Percentiles rank a stretch among this genome's conserved stretches.
These are phyloP conservation scores for Taphrina communis DNA, from an alignment of 1,139 yeast genomes.

Conservation along the genomic window DNA sequence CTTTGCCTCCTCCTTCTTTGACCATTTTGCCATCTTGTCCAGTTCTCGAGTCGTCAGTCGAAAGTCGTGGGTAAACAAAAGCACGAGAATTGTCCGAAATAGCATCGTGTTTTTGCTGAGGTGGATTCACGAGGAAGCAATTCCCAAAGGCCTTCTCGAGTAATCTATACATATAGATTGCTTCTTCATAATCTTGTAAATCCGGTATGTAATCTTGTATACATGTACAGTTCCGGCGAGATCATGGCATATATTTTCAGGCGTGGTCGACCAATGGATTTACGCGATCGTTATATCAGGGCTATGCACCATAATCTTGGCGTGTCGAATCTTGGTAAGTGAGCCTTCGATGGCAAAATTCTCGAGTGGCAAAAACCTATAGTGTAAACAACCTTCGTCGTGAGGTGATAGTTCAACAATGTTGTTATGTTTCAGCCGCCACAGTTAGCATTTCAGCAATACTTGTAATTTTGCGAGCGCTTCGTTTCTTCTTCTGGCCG, in stretches of 20 bases:
- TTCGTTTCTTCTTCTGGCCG: conserved; percentile 60
- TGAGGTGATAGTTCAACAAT: no score
- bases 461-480: conserved; percentile 62
- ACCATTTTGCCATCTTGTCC: not conserved
- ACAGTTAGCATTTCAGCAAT: conserved; percentile 60
- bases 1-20: not conserved
- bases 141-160: not conserved
- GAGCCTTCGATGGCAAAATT: no score
- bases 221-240: no score
- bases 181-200: not conserved
- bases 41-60: not conserved
- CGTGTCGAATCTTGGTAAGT: no score
- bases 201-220: no score
- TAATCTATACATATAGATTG: not conserved
- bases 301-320: no score
- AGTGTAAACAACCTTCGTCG: no score
- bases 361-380: no score
- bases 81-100: not conserved
- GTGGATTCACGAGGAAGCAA: not conserved
- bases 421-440: conserved; percentile 40
- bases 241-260: no score
- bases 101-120: no score
- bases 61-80: not conserved
- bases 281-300: no score
- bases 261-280: no score